Conservation (phyloP, 768 basidiomycete species). For the Astraeus odoratus region DNA sequence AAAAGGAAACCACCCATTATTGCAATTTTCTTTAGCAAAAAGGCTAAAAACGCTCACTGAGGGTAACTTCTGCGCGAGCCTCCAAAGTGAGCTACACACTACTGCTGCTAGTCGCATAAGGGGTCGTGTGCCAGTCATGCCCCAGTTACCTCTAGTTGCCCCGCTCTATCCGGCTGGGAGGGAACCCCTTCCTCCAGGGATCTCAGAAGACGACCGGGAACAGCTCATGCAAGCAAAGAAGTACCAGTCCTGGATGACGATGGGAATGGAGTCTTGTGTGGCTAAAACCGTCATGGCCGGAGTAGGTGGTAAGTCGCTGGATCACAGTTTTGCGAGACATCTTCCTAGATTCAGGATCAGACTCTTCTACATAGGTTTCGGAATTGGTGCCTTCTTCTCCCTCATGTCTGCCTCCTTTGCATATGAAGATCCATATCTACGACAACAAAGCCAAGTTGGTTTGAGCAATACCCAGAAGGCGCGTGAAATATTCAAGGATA, state of each 20-base stretch:
- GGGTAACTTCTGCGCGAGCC: too few relatives aligned
- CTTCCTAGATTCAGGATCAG: constrained; percentile 5
- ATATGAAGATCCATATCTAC: constrained; percentile 87
- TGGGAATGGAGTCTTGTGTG: constrained; percentile 81
- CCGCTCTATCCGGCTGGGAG: constrained; percentile 81
- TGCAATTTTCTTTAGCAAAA: not conserved
- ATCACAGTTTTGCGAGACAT: not conserved
- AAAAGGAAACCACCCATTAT: not conserved
- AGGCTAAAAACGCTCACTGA: not conserved
- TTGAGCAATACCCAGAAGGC: constrained; percentile 72
- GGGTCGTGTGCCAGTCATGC: constrained; percentile 11
- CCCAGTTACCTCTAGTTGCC: constrained; percentile 37
- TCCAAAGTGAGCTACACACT: not conserved
- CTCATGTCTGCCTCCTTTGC: constrained; percentile 94
- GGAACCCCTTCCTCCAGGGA: constrained; percentile 81
- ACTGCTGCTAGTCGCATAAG: not conserved
- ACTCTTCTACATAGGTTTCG: constrained; percentile 58
- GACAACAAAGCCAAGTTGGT: constrained; percentile 49
- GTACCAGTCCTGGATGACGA: constrained; percentile 62
- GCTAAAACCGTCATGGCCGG: constrained; percentile 79
- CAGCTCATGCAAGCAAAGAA: constrained; percentile 64
- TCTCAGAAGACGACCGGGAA: constrained; percentile 72
- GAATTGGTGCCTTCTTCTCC: constrained; percentile 90
- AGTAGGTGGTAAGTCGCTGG: constrained; percentile 58
- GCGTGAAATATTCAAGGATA: constrained; percentile 81